A percentile compares a stretch with the other conserved stretches of the same genome.
Evolutionary conservation across 176 grass and related monocot genomes (phyloP).

Genomic region (Eleusine indica): DNA sequence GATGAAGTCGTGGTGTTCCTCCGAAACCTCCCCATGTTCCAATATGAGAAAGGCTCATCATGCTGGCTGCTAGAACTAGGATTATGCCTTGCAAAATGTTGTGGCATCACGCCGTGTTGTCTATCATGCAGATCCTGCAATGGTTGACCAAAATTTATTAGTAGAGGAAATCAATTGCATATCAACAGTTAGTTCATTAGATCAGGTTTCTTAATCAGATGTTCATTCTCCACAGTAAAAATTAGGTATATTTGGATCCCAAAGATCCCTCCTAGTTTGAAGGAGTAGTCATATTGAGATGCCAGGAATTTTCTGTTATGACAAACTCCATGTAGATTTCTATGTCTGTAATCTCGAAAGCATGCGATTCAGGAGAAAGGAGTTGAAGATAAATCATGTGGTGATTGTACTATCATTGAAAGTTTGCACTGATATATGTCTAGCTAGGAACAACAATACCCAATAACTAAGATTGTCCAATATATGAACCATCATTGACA

Average conservation of each 20-base stretch:
- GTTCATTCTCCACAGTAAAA: neutral
- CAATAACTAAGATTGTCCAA: neutral
- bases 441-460: neutral
- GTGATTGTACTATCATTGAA: neutral
- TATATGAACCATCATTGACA: neutral
- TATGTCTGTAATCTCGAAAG: neutral
- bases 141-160: neutral
- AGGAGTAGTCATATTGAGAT: neutral
- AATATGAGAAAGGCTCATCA: conserved; percentile 73
- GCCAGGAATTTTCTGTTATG: neutral
- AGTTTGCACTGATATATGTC: neutral
- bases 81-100: conserved; percentile 37
- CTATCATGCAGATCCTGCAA: conserved; percentile 52
- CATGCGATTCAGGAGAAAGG: neutral
- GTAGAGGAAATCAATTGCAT: neutral
- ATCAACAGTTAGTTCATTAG: conserved; percentile 4
- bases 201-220: conserved; percentile 19
- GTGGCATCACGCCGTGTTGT: conserved; percentile 23
- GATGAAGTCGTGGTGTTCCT: conserved; percentile 54
- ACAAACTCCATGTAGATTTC: neutral
- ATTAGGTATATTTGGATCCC: neutral
- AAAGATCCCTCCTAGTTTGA: neutral
- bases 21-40: conserved; percentile 73
- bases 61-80: conserved; percentile 47
- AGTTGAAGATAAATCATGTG: conserved; percentile 14